phyloP scores from a whole-genome alignment of 371 early-diverging fungal species.

The Basidiobolus meristosporus region DNA sequence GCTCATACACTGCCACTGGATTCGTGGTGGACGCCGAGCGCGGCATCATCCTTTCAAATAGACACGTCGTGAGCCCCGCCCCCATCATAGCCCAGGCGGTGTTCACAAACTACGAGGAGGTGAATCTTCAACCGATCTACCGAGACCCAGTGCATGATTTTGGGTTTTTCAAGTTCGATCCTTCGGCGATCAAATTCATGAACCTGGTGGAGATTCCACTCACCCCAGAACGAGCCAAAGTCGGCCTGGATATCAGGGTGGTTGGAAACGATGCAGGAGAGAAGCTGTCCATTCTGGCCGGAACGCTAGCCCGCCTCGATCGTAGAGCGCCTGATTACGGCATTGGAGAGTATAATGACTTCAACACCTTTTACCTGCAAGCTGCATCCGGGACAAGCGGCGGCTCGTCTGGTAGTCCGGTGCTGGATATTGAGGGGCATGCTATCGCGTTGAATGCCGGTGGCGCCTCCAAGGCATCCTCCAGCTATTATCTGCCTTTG shows the following conservation, averaged over 20 bases:
- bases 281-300: constrained; percentile 59
- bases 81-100: constrained; percentile 79
- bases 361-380: constrained; percentile 48
- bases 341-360: constrained; percentile 43
- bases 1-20: constrained; percentile 65
- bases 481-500: constrained; percentile 40
- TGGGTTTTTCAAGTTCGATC: constrained; percentile 71
- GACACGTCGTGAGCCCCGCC: constrained; percentile 83
- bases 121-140: constrained; percentile 69
- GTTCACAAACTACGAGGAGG: constrained; percentile 83
- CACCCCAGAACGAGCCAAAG: constrained; percentile 49
- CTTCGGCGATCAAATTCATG: constrained; percentile 54
- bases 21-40: constrained; percentile 80
- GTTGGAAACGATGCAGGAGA: constrained; percentile 76
- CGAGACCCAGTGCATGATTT: constrained; percentile 63
- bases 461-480: constrained; percentile 24
- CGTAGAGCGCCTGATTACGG: constrained; percentile 55
- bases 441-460: constrained; percentile 51
- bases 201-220: constrained; percentile 40
- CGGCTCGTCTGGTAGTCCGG: constrained; percentile 46
- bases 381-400: constrained; percentile 45
- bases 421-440: constrained; percentile 40
- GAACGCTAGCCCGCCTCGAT: constrained; percentile 60
- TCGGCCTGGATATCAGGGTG: constrained; percentile 65
- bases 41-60: constrained; percentile 80